phyloP scores from a whole-genome alignment of 768 basidiomycete species.

The Mycena latifolia region DNA sequence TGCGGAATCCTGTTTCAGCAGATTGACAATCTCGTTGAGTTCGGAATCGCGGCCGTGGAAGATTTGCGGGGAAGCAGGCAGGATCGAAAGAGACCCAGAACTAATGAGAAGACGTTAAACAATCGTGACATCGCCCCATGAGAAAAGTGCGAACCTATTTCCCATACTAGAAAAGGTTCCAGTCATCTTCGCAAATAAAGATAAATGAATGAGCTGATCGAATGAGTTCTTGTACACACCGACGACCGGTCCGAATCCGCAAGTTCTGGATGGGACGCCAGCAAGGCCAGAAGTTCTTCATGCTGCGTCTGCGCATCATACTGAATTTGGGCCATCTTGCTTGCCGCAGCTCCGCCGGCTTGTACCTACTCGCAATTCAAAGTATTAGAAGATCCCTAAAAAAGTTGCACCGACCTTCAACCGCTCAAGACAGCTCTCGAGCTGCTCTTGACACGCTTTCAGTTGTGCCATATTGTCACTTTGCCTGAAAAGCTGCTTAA shows the following conservation, averaged over 20 bases:
- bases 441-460: background rate
- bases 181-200: background rate
- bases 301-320: background rate
- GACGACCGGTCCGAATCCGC: slow-evolving; percentile 4
- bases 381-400: no score
- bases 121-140: no score
- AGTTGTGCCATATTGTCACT: background rate
- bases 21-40: background rate
- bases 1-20: background rate
- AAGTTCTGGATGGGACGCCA: slow-evolving; percentile 9
- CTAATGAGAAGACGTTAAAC: background rate
- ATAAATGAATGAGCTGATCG: background rate
- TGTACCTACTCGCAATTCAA: no score
- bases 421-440: background rate
- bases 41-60: slow-evolving; percentile 4
- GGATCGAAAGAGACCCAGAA: background rate
- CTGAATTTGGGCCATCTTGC: background rate
- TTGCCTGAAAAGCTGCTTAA: slow-evolving; percentile 2
- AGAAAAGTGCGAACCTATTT: background rate
- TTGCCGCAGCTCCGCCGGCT: background rate
- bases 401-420: background rate
- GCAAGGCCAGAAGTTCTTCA: slow-evolving; percentile 5
- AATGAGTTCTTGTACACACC: background rate
- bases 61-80: background rate
- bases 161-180: background rate